phyloP scores from a whole-genome alignment of 179 eudicot genomes.

The Nepenthes alata region DNA sequence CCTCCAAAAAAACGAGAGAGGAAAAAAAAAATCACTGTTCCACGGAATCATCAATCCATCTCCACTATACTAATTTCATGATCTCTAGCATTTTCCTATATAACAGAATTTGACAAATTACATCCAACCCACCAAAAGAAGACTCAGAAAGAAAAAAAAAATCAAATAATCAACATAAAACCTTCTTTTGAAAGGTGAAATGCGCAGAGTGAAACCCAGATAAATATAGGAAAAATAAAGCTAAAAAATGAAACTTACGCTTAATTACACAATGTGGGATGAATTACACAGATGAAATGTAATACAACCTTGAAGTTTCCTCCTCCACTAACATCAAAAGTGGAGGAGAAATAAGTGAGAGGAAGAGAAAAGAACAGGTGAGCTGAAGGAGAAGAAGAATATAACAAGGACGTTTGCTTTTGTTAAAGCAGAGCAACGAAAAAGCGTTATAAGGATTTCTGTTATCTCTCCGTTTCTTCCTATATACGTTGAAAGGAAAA shows the following conservation, averaged over 20 bases:
- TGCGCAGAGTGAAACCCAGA: not conserved
- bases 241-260: not conserved
- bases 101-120: not conserved
- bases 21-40: no score
- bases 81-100: not conserved
- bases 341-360: not conserved
- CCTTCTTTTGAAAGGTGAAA: not conserved
- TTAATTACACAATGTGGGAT: constrained; percentile 2
- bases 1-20: no score
- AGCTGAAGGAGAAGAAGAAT: not conserved
- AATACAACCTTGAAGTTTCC: not conserved
- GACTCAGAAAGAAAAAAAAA: no score
- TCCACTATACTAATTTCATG: no score
- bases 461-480: no score
- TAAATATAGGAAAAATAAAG: not conserved
- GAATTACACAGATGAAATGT: not conserved
- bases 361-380: not conserved
- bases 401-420: constrained; percentile 2
- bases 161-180: not conserved
- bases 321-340: not conserved
- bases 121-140: not conserved
- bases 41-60: no score
- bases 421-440: not conserved
- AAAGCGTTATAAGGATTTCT: not conserved
- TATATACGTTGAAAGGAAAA: no score